phyloP scores from a whole-genome alignment of 2,329 filamentous ascomycete species.

The Emmonsiellopsis sp. region DNA sequence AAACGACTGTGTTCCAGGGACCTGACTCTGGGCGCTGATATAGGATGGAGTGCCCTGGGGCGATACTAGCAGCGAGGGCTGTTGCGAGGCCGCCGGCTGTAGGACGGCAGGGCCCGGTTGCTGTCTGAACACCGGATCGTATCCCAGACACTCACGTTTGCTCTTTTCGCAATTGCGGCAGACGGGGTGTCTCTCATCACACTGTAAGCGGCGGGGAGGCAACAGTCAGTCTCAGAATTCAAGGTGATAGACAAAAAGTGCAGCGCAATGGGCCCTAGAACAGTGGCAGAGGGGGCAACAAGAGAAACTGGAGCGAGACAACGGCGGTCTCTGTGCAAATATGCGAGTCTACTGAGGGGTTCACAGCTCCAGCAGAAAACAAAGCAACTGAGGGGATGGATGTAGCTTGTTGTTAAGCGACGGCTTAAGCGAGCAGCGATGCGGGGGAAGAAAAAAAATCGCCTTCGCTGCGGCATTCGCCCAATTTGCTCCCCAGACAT shows the following conservation, averaged over 20 bases:
- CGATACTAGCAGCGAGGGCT: conserved; percentile 27
- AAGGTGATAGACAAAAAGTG: background rate
- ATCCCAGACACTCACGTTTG: conserved; percentile 58
- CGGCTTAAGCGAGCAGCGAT: conserved; percentile 11
- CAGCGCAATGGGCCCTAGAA: background rate
- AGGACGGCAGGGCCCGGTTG: conserved; percentile 60
- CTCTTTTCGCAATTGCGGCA: conserved; percentile 65
- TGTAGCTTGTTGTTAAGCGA: conserved; percentile 5
- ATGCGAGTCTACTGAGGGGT: background rate
- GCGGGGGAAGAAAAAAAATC: background rate
- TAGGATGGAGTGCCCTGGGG: background rate
- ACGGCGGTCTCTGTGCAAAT: background rate
- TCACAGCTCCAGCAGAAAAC: background rate
- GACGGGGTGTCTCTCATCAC: conserved; percentile 87
- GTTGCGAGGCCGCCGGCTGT: conserved; percentile 46
- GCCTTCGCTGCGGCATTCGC: background rate
- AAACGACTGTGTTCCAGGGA: background rate
- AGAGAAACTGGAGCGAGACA: conserved; percentile 2
- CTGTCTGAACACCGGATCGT: conserved; percentile 64
- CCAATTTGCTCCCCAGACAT: too few relatives aligned
- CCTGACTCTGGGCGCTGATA: background rate
- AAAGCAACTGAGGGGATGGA: background rate
- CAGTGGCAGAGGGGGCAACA: background rate
- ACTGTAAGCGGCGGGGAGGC: conserved; percentile 46
- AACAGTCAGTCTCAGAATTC: conserved; percentile 11